phyloP scores from a whole-genome alignment of 768 basidiomycete species.

The Gymnopilus junonius region DNA sequence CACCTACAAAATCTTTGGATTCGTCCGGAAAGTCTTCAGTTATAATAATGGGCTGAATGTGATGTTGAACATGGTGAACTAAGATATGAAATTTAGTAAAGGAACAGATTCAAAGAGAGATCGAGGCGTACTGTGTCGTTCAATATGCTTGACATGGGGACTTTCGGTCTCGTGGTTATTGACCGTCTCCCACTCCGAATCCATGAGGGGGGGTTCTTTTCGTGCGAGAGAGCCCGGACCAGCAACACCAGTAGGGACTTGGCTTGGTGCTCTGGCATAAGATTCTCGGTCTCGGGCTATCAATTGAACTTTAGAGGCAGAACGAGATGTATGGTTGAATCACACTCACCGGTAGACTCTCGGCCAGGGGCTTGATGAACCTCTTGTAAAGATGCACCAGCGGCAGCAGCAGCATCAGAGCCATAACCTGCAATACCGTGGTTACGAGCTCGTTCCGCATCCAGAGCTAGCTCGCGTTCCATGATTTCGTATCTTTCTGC shows the following conservation, averaged over 20 bases:
- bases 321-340: conserved; percentile 3
- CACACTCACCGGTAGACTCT: not conserved
- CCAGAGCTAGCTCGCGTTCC: conserved; percentile 9
- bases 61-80: conserved; percentile 45
- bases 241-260: not conserved
- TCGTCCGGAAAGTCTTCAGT: conserved; percentile 30
- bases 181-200: not conserved
- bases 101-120: not conserved
- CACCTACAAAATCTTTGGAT: conserved; percentile 28
- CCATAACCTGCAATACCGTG: conserved; percentile 22
- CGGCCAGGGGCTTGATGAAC: not conserved
- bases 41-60: conserved; percentile 37
- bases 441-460: not conserved
- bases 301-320: not conserved
- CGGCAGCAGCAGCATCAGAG: conserved; percentile 24
- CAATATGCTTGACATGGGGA: conserved; percentile 32
- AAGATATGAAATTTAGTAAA: not conserved
- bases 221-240: not conserved
- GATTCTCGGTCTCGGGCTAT: not conserved
- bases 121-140: conserved; percentile 36
- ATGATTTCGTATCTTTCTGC: not conserved
- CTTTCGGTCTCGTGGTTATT: conserved; percentile 24
- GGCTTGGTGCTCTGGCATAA: not conserved
- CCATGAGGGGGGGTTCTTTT: not conserved
- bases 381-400: conserved; percentile 20